Evolutionary conservation across 176 grass and related monocot genomes (phyloP).

Genomic region (Secale cereale): DNA sequence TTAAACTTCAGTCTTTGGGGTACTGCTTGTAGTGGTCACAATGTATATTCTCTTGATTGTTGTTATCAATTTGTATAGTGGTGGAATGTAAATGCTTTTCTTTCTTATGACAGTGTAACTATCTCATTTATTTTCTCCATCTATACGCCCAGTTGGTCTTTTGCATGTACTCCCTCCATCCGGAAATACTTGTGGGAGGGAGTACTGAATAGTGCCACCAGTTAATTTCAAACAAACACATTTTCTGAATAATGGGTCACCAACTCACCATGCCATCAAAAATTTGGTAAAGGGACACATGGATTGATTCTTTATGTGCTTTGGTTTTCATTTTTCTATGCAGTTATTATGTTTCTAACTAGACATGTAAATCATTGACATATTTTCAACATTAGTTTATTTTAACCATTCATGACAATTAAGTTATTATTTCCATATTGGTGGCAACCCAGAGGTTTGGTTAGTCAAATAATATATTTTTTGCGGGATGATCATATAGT

Average conservation of each 20-base stretch:
- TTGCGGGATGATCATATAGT: too few species aligned
- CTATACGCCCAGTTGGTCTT: neutral
- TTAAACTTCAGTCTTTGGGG: neutral
- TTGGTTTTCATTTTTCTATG: neutral
- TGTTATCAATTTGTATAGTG: neutral
- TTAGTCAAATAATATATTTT: too few species aligned
- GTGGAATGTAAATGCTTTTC: neutral
- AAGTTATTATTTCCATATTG: too few species aligned
- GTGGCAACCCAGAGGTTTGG: too few species aligned
- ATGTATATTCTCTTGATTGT: neutral
- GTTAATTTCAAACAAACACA: neutral
- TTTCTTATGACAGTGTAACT: neutral
- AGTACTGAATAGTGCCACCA: neutral
- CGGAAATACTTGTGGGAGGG: too few species aligned
- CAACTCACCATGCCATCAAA: neutral
- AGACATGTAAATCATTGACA: too few species aligned
- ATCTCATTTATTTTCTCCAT: neutral
- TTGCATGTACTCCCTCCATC: too few species aligned
- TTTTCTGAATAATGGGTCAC: neutral
- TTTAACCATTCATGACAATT: too few species aligned
- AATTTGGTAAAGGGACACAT: neutral
- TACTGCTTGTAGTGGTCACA: neutral
- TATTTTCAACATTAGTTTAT: too few species aligned
- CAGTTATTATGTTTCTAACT: neutral
- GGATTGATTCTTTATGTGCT: neutral